phyloP scores from a whole-genome alignment of 2,329 filamentous ascomycete species.

The Cryphonectria naterciae region DNA sequence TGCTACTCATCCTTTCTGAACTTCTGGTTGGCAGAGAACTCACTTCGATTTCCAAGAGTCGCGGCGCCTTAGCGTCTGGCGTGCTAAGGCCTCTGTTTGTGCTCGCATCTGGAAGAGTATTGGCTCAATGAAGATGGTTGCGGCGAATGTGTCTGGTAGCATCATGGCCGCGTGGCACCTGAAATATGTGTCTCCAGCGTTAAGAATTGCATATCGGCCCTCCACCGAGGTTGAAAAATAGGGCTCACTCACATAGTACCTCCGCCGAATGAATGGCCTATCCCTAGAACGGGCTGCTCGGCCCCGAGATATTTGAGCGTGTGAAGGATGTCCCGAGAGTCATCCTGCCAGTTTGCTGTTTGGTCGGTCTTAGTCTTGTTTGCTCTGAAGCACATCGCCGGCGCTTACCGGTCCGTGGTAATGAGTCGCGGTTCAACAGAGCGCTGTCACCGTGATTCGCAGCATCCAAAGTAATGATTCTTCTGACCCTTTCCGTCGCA shows the following conservation, averaged over 20 bases:
- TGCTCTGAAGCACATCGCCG: not conserved
- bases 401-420: constrained; percentile 11
- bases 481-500: not conserved
- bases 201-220: too few relatives aligned
- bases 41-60: constrained; percentile 22
- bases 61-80: constrained; percentile 16
- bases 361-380: not conserved
- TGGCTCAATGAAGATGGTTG: constrained; percentile 23
- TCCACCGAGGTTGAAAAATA: too few relatives aligned
- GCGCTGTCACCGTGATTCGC: constrained; percentile 27
- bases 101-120: constrained; percentile 23
- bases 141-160: constrained; percentile 12
- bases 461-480: constrained; percentile 23
- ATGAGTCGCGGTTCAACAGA: constrained; percentile 2
- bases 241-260: constrained; percentile 18
- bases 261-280: constrained; percentile 25
- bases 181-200: too few relatives aligned
- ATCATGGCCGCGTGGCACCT: constrained; percentile 27
- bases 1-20: not conserved
- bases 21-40: not conserved
- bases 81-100: constrained; percentile 16
- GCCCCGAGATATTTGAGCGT: constrained; percentile 11
- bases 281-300: constrained; percentile 19
- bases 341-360: constrained; percentile 23
- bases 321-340: constrained; percentile 23